Conservation (phyloP, 495 filamentous ascomycete genomes). For the Trichodelitschia bisporula region DNA sequence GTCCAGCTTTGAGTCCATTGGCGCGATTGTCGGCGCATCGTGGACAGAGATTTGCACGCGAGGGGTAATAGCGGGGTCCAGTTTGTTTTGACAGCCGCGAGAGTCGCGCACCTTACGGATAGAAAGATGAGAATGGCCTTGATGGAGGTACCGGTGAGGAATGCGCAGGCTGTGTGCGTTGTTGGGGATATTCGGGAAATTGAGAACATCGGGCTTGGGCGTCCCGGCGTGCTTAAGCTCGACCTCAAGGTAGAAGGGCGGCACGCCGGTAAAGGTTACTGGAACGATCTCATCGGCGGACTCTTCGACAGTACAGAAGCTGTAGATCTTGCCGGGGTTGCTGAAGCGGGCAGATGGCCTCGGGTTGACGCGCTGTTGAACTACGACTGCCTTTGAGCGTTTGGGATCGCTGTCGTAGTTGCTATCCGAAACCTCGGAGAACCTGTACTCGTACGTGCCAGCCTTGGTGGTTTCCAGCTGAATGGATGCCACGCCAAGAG, state of each 20-base stretch:
- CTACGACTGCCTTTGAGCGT: slow-evolving; percentile 32
- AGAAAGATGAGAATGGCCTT: slow-evolving; percentile 63
- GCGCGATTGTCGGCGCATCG: slow-evolving; percentile 72
- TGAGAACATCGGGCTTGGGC: slow-evolving; percentile 52
- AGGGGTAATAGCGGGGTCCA: slow-evolving; percentile 28
- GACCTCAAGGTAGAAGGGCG: slow-evolving; percentile 74
- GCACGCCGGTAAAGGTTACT: slow-evolving; percentile 52
- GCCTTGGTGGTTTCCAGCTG: slow-evolving; percentile 63
- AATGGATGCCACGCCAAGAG: slow-evolving; percentile 44
- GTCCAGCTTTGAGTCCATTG: slow-evolving; percentile 61
- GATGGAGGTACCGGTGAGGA: slow-evolving; percentile 53
- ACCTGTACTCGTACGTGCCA: slow-evolving; percentile 65
- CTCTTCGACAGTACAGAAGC: slow-evolving; percentile 72
- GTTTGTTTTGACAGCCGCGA: slow-evolving; percentile 54
- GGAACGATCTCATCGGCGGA: slow-evolving; percentile 65
- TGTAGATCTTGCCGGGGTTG: slow-evolving; percentile 81
- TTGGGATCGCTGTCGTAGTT: slow-evolving; percentile 53
- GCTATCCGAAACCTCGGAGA: slow-evolving; percentile 52
- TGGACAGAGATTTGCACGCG: slow-evolving; percentile 72
- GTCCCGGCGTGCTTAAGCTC: slow-evolving; percentile 76
- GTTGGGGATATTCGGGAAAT: slow-evolving; percentile 47
- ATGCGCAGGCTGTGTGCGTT: slow-evolving; percentile 31
- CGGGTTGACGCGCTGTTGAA: slow-evolving; percentile 62
- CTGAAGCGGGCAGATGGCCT: slow-evolving; percentile 57
- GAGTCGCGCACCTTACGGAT: slow-evolving; percentile 75